Conservation (phyloP, 2,329 filamentous ascomycete genomes). For the Hypoxylon sp. region DNA sequence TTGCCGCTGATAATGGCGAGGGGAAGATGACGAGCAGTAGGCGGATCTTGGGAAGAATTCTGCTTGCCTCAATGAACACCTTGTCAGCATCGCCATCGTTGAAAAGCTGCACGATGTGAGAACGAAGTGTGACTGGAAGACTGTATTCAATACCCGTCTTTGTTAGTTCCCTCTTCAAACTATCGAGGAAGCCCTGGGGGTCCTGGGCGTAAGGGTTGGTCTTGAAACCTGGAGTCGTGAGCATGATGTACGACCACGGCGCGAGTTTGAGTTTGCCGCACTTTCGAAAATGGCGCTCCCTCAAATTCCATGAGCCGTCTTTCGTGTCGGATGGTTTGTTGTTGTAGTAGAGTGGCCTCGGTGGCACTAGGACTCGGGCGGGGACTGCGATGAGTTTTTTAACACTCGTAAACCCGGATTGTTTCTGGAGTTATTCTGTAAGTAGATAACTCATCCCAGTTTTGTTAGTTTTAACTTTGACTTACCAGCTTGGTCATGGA, state of each 20-base stretch:
- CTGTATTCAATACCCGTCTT: neutral
- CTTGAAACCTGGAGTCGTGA: neutral
- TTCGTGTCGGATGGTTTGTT: neutral
- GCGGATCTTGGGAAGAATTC: neutral
- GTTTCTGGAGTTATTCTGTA: slow-evolving; percentile 48
- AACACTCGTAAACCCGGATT: slow-evolving; percentile 65
- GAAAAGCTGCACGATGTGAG: neutral
- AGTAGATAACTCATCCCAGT: neutral
- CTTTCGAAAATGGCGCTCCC: neutral
- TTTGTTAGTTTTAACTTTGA: neutral
- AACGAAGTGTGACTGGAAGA: neutral
- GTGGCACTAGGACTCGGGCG: slow-evolving; percentile 68
- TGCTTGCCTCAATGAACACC: neutral
- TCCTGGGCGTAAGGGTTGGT: neutral
- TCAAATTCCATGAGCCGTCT: slow-evolving; percentile 14
- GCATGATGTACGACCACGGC: slow-evolving; percentile 1
- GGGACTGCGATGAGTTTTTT: slow-evolving; percentile 69
- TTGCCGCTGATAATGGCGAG: slow-evolving; percentile 53
- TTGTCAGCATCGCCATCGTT: neutral
- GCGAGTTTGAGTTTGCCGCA: neutral
- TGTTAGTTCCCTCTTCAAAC: neutral
- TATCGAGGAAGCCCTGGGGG: neutral
- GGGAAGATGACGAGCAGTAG: slow-evolving; percentile 64
- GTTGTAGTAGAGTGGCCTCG: slow-evolving; percentile 63
- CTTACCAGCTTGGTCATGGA: slow-evolving; percentile 13